Conservation (phyloP, 2,329 filamentous ascomycete species). For the Fusarium falciforme region DNA sequence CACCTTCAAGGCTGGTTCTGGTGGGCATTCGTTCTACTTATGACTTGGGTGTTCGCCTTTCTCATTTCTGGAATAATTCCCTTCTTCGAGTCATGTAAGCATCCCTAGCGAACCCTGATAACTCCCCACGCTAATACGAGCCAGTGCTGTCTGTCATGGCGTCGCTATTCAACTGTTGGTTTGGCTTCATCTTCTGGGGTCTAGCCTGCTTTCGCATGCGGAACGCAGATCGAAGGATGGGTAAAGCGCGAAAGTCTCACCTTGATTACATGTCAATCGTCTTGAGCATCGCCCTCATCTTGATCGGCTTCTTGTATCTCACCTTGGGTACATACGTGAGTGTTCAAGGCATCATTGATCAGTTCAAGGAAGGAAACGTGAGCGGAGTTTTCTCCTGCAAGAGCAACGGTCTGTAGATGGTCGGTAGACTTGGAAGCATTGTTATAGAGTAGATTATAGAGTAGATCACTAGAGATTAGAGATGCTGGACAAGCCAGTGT, state of each 20-base stretch:
- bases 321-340: conserved; percentile 83
- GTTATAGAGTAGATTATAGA: neutral
- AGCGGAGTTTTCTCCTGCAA: conserved; percentile 80
- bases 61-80: conserved; percentile 92
- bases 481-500: neutral
- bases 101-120: fast-evolving
- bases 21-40: conserved; percentile 77
- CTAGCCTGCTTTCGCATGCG: conserved; percentile 84
- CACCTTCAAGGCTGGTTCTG: conserved; percentile 80
- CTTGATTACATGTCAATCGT: conserved; percentile 65
- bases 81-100: conserved; percentile 82
- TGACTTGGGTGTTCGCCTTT: conserved; percentile 83
- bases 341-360: conserved; percentile 79
- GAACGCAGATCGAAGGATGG: conserved; percentile 66
- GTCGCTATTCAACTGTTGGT: conserved; percentile 90
- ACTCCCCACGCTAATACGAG: conserved; percentile 12
- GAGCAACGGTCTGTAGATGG: conserved; percentile 69
- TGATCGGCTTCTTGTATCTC: conserved; percentile 82
- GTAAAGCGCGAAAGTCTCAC: conserved; percentile 61
- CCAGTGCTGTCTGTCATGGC: conserved; percentile 76
- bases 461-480: neutral
- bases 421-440: neutral
- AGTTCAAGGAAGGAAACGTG: conserved; percentile 74
- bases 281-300: conserved; percentile 79
- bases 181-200: conserved; percentile 96